Evolutionary conservation across 805 yeast genomes (phyloP).

Genomic region (Yamadazyma insecticola): DNA sequence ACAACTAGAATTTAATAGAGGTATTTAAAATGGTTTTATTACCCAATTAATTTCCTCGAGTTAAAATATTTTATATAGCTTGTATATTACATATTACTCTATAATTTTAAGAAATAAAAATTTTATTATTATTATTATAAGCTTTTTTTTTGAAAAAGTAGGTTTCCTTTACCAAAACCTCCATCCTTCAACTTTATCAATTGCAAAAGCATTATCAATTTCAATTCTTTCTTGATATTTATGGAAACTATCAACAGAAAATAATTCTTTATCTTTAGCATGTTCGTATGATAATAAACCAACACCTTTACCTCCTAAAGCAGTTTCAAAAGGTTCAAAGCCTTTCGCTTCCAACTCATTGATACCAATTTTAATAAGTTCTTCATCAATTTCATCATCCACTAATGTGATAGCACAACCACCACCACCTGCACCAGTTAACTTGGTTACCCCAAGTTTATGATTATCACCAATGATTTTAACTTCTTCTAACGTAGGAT

Average conservation of each 20-base stretch:
- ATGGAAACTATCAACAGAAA: slow-evolving; percentile 32
- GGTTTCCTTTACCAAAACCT: slow-evolving; percentile 48
- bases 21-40: slow-evolving; percentile 71
- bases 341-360: slow-evolving; percentile 41
- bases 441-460: slow-evolving; percentile 78
- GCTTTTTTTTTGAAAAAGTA: not conserved
- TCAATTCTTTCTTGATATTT: slow-evolving; percentile 37
- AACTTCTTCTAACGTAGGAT: slow-evolving; percentile 80
- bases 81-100: slow-evolving; percentile 2
- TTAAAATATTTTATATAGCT: too few species aligned
- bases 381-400: slow-evolving; percentile 37
- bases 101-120: too few species aligned
- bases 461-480: slow-evolving; percentile 60
- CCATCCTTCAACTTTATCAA: slow-evolving; percentile 45
- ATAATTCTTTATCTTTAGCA: slow-evolving; percentile 10
- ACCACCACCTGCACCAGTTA: slow-evolving; percentile 99
- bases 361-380: slow-evolving; percentile 31
- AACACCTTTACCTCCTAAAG: slow-evolving; percentile 87
- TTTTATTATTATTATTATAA: too few species aligned
- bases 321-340: slow-evolving; percentile 72
- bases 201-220: slow-evolving; percentile 46
- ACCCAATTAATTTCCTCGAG: too few species aligned
- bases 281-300: slow-evolving; percentile 39
- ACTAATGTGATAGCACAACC: slow-evolving; percentile 94
- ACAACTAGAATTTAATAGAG: slow-evolving; percentile 84